Conservation (phyloP, 2,329 filamentous ascomycete species). For the Trichophyton benhamiae region DNA sequence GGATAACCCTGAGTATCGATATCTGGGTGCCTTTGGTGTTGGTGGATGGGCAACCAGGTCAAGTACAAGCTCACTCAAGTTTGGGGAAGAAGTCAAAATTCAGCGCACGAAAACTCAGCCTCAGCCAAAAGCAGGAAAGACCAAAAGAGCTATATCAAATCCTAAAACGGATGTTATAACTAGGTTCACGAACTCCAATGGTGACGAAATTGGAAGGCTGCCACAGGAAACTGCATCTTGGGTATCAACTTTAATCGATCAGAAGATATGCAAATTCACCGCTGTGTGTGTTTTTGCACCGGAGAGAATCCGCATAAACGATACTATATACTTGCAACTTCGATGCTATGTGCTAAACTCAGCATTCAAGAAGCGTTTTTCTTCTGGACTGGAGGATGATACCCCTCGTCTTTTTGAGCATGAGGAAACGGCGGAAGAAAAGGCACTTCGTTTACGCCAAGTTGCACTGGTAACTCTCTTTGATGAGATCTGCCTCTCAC, state of each 20-base stretch:
- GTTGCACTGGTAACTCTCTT: slow-evolving; percentile 80
- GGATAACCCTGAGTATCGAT: slow-evolving; percentile 46
- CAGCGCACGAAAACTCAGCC: slow-evolving; percentile 69
- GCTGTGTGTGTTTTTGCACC: slow-evolving; percentile 81
- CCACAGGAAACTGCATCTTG: slow-evolving; percentile 79
- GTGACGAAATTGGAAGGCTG: slow-evolving; percentile 74
- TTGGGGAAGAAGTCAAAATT: slow-evolving; percentile 73
- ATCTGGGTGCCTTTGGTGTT: slow-evolving; percentile 83
- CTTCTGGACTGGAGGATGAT: slow-evolving; percentile 46
- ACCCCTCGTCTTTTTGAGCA: slow-evolving; percentile 73
- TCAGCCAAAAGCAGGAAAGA: slow-evolving; percentile 38
- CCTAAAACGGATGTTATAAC: slow-evolving; percentile 76
- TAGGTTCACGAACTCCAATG: slow-evolving; percentile 68
- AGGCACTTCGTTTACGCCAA: slow-evolving; percentile 68
- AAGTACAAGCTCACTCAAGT: slow-evolving; percentile 59
- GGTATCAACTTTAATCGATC: slow-evolving; percentile 86
- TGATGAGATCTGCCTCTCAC: slow-evolving; percentile 72
- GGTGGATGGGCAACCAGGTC: slow-evolving; percentile 86
- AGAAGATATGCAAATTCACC: slow-evolving; percentile 76
- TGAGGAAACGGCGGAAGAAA: slow-evolving; percentile 75
- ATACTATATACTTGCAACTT: slow-evolving; percentile 86
- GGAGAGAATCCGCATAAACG: slow-evolving; percentile 72
- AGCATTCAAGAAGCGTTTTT: slow-evolving; percentile 58
- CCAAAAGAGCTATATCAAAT: slow-evolving; percentile 40
- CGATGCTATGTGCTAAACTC: slow-evolving; percentile 61